phyloP scores from a whole-genome alignment of 805 yeast genomes.

The Zygoascus biomembranicola region DNA sequence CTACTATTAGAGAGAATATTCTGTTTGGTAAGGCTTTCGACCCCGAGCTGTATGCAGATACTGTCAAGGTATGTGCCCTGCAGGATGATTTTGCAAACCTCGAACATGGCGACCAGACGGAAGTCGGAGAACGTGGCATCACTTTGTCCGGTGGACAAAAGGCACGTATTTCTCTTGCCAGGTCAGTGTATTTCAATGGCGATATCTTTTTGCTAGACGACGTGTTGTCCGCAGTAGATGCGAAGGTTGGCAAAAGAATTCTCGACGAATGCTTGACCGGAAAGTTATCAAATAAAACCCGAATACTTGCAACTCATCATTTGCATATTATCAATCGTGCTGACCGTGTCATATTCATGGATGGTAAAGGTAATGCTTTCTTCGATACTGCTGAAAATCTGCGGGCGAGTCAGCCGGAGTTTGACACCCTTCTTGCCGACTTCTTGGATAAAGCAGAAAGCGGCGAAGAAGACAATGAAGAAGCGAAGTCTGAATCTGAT shows the following conservation, averaged over 20 bases:
- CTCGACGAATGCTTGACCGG: constrained; percentile 59
- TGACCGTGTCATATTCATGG: constrained; percentile 53
- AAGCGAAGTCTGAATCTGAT: constrained; percentile 6
- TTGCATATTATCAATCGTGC: constrained; percentile 55
- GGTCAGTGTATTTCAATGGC: constrained; percentile 60
- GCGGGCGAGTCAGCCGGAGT: constrained; percentile 34
- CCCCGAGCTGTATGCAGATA: constrained; percentile 38
- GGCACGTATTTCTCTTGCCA: constrained; percentile 69
- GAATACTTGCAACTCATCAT: constrained; percentile 69
- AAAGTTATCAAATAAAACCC: constrained; percentile 43
- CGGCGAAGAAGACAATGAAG: constrained; percentile 12
- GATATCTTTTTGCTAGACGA: constrained; percentile 67
- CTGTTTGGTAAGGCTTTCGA: constrained; percentile 52
- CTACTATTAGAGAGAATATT: constrained; percentile 63
- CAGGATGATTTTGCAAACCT: constrained; percentile 52
- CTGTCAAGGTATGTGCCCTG: constrained; percentile 56
- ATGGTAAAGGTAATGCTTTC: constrained; percentile 51
- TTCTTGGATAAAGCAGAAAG: background rate
- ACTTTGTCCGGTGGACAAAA: constrained; percentile 83
- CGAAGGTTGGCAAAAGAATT: constrained; percentile 69
- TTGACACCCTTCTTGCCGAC: constrained; percentile 38
- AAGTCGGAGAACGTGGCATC: constrained; percentile 78
- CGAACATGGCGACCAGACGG: constrained; percentile 66
- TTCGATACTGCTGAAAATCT: constrained; percentile 57
- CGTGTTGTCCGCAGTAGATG: constrained; percentile 76